These are phyloP conservation scores for Pleurotus ostreatus DNA, from an alignment of 768 basidiomycete genomes.

Conservation along the genomic window DNA sequence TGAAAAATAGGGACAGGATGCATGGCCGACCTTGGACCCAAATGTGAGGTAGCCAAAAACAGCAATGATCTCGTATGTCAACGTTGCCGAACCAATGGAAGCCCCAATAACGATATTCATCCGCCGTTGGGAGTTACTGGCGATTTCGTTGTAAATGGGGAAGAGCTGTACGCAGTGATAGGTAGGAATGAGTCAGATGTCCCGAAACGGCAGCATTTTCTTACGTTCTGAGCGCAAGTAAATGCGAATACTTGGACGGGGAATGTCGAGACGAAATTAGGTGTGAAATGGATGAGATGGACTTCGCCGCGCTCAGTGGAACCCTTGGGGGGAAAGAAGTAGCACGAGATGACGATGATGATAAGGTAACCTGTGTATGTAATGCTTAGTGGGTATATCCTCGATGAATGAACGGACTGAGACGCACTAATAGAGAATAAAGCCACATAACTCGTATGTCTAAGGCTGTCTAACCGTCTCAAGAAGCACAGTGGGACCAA, in stretches of 20 bases:
- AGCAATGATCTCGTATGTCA: constrained; percentile 87
- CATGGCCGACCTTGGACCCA: constrained; percentile 63
- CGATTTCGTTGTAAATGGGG: constrained; percentile 90
- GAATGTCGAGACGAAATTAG: constrained; percentile 78
- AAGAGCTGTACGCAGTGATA: constrained; percentile 57
- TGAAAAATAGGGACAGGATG: background rate
- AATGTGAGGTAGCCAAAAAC: constrained; percentile 92
- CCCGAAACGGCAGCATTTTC: constrained; percentile 18
- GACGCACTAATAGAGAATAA: constrained; percentile 82
- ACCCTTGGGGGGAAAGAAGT: constrained; percentile 69
- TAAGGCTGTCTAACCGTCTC: constrained; percentile 76
- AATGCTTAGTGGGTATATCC: constrained; percentile 4
- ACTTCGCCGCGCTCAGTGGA: constrained; percentile 65
- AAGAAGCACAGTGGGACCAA: constrained; percentile 83
- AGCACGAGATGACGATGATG: constrained; percentile 74
- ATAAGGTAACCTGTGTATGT: constrained; percentile 62
- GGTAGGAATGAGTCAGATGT: background rate
- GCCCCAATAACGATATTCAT: constrained; percentile 87
- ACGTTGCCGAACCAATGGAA: constrained; percentile 79
- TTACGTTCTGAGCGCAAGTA: constrained; percentile 90
- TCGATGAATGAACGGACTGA: background rate
- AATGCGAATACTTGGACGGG: constrained; percentile 93
- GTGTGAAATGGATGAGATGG: constrained; percentile 66
- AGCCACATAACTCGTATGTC: constrained; percentile 90
- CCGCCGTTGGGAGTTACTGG: constrained; percentile 70